Evolutionary conservation across 441 rosid genomes (phyloP), one percentile per base, ranked within the genome.

Genomic region (Gossypium schwendimanii): DNA sequence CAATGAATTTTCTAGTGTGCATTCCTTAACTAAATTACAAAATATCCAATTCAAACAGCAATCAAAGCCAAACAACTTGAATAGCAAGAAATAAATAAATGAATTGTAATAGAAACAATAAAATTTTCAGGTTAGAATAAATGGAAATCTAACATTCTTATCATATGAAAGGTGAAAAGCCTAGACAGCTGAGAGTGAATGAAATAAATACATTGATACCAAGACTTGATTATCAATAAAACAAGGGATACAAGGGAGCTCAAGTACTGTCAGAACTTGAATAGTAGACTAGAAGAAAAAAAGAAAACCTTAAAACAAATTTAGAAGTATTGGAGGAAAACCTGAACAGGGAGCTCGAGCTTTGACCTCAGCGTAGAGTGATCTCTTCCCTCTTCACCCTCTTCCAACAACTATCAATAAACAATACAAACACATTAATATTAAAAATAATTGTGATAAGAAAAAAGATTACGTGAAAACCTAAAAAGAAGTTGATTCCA

Each of bases 281-380:
- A 55, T 14, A 39, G 47, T 24, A 67, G 49, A 59, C 31, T 21
- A 71, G 21, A 23, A 14, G 15, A 1, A n/a, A 50, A 14, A n/a
- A 50, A 12, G 15, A 20, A 5, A 26, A 12, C 5, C 21, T 33
- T 7, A 72, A 52, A 44, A n/a, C 28, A 52, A n/a, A 23, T 53
- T 24, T 1, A 18, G 28, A 73, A 60, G 75, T 64, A 55, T 33
- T 12, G 67, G 67, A 47, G 83, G 76, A 61, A 74, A 78, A 96
- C 99, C 97, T 93, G 98, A 78, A 91, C 94, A 33, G 98, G 98
- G 71, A 96, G 94, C 84, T 96, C 99, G 84, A 96, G 98, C 92
- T 96, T 96, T 76, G 97, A 86, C 87, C 92, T 88, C 83, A 93
- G 76, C 41, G 92, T 83, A 77, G 87, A 84, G 31, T 84, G 90